phyloP scores from a whole-genome alignment of 2,329 filamentous ascomycete species.

The Aspergillus tamarii region DNA sequence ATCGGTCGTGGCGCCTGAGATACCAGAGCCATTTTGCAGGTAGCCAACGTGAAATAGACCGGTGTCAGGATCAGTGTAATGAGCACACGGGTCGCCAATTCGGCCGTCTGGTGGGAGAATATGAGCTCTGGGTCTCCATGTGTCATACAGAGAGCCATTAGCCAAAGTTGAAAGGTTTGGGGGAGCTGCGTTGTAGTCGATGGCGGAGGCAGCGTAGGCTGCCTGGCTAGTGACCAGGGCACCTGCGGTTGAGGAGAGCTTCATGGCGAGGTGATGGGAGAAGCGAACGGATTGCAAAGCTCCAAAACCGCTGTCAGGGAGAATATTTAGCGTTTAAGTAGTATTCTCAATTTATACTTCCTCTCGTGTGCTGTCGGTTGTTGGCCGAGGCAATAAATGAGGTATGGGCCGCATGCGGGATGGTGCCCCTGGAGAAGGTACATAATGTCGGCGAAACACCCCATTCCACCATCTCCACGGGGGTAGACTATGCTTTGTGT shows the following conservation, averaged over 20 bases:
- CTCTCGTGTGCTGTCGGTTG: background rate
- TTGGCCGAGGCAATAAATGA: background rate
- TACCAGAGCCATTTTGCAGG: constrained; percentile 19
- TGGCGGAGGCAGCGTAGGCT: background rate
- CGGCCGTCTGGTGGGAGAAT: constrained; percentile 21
- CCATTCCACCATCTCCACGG: background rate
- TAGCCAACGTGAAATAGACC: constrained; percentile 24
- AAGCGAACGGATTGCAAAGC: background rate
- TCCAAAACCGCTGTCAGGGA: background rate
- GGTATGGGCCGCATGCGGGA: background rate
- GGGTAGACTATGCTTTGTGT: background rate
- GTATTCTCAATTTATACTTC: background rate
- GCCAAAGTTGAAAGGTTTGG: constrained; percentile 22
- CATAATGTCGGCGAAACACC: constrained; percentile 7
- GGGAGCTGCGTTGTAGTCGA: constrained; percentile 17
- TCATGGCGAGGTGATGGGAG: background rate
- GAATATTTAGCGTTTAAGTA: background rate
- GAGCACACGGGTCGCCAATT: constrained; percentile 23
- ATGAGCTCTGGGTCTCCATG: constrained; percentile 24
- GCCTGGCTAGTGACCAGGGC: constrained; percentile 1
- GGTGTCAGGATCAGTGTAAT: constrained; percentile 23
- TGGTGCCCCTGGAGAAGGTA: background rate
- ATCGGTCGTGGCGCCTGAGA: constrained; percentile 20
- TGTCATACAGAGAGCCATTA: constrained; percentile 19
- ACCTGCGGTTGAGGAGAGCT: constrained; percentile 1